phyloP scores from a whole-genome alignment of 352 stramenopile genomes.

The Phytopythium aichiense region DNA sequence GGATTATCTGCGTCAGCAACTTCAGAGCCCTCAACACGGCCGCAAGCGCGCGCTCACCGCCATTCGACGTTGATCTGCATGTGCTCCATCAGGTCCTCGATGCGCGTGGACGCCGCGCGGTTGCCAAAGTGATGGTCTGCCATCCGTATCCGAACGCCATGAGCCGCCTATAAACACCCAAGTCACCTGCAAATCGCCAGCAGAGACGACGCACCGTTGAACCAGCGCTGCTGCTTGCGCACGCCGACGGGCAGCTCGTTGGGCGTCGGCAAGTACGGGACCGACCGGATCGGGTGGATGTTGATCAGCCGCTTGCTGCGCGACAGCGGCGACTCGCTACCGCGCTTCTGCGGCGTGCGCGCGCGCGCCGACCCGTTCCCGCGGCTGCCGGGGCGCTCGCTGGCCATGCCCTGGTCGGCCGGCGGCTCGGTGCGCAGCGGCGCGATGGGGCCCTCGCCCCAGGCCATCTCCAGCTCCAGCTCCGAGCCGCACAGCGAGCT shows the following conservation, averaged over 20 bases:
- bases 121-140: constrained; percentile 85
- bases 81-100: constrained; percentile 87
- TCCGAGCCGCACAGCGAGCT: constrained; percentile 72
- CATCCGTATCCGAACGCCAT: not conserved
- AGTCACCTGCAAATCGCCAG: not conserved
- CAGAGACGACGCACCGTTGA: constrained; percentile 45
- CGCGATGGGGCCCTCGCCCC: constrained; percentile 70
- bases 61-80: constrained; percentile 85
- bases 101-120: constrained; percentile 50
- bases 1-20: not conserved
- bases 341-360: constrained; percentile 60
- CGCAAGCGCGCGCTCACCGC: constrained; percentile 31
- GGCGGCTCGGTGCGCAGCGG: constrained; percentile 36
- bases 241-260: constrained; percentile 63
- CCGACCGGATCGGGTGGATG: constrained; percentile 69
- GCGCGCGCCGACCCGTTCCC: constrained; percentile 60
- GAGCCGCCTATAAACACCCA: not conserved
- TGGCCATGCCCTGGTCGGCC: constrained; percentile 8
- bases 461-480: constrained; percentile 72
- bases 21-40: not conserved
- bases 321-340: constrained; percentile 42
- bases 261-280: constrained; percentile 55
- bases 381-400: constrained; percentile 46
- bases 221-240: constrained; percentile 82
- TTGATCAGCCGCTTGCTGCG: constrained; percentile 78